Base-by-base conservation (phyloP, 768 basidiomycete species). In the Plicaturopsis crispa region DNA sequence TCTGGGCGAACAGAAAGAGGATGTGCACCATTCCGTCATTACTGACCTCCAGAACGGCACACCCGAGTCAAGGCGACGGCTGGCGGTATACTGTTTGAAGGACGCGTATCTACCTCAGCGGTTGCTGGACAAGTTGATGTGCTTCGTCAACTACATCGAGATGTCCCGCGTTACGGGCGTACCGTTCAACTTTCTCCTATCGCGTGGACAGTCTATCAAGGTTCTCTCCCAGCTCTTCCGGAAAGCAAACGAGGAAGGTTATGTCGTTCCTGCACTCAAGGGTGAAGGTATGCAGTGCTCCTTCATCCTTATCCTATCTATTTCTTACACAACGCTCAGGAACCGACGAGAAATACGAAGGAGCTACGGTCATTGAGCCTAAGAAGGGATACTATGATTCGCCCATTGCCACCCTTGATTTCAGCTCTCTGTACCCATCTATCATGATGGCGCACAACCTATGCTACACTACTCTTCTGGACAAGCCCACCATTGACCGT, bases 401-500 rank as follows among this genome's bases (percentile, higher is more conserved):
- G 0, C 96, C 96, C 2, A 97, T 99, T 51, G 93, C 96, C 10
- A 98, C 96, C 0, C 76, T 99, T 33, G 96, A 99, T 73, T 99
- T 99, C 65, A 92, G 90, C 42, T 97, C 93, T 2, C 72, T 99
- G 44, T 99, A 99, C 60, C 96, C 96, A 3, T 98, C 96, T 0
- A 98, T 99, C 63, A 99, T 99, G 96, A 97, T 97, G 93, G 96
- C 94, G 2, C 96, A 99, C 61, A 99, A 99, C 55, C 66, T 99
- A 1, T 99, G 96, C 58, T 99, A 98, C 54, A 97, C 96, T 1
- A 97, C 96, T 0, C 69, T 98, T n/a, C 59, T 97, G 24, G 88
- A 96, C 45, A 84, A 78, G 55, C 31, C 41, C 4, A 84, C 83
- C 0, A 82, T 94, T 10, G 84, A 90, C 14, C 73, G 85, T 14